These are phyloP conservation scores for Dactylellina parvicollis DNA, from an alignment of 2,329 filamentous ascomycete species.

Conservation along the genomic window DNA sequence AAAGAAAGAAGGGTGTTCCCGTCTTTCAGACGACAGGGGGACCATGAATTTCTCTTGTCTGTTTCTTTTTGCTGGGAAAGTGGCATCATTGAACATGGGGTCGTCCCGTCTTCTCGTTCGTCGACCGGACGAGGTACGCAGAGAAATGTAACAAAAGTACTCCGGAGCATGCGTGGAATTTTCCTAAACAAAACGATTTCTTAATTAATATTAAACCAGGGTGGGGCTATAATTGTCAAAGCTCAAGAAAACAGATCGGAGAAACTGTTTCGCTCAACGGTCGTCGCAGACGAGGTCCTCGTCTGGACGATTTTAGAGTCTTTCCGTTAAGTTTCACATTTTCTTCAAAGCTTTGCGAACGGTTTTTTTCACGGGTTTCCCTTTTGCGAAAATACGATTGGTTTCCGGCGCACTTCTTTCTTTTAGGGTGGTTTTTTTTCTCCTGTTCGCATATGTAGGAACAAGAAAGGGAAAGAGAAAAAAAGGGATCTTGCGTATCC, in stretches of 20 bases:
- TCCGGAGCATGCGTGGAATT: neutral
- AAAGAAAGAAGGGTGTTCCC: slow-evolving; percentile 52
- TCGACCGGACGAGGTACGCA: neutral
- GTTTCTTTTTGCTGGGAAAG: slow-evolving; percentile 36
- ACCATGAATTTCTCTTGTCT: slow-evolving; percentile 16
- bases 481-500: slow-evolving; percentile 33
- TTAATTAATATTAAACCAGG: slow-evolving; percentile 44
- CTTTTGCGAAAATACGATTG: slow-evolving; percentile 23
- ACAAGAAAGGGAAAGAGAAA: slow-evolving; percentile 22
- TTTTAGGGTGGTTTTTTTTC: neutral
- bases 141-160: neutral
- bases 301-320: neutral
- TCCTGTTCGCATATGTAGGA: slow-evolving; percentile 42
- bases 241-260: slow-evolving; percentile 53
- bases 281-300: neutral
- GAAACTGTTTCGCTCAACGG: slow-evolving; percentile 28
- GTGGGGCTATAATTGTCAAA: slow-evolving; percentile 25
- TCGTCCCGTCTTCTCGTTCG: slow-evolving; percentile 35
- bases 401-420: slow-evolving; percentile 14
- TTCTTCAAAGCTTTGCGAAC: neutral
- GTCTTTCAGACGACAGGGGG: slow-evolving; percentile 44
- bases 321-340: slow-evolving; percentile 22
- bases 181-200: neutral
- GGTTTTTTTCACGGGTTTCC: too few species aligned
- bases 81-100: slow-evolving; percentile 53